A percentile compares a stretch with the other conserved stretches of the same genome.
These are phyloP conservation scores for Diaporthe sp. DNA, from an alignment of 2,329 filamentous ascomycete species.

Conservation along the genomic window DNA sequence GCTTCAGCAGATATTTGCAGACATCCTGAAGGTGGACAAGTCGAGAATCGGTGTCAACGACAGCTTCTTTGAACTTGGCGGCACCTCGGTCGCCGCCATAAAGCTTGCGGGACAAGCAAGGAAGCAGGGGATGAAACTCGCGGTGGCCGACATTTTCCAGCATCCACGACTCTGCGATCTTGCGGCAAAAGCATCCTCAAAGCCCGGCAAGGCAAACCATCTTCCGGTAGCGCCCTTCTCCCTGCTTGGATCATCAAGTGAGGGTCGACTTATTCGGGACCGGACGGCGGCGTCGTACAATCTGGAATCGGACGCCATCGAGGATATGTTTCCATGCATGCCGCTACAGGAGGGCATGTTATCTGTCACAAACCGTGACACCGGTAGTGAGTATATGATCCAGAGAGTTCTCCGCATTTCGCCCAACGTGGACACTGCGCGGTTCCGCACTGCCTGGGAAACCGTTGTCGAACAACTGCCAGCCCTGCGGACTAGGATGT, in stretches of 20 bases:
- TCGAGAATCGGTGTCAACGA: constrained; percentile 39
- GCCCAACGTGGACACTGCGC: not conserved
- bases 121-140: constrained; percentile 40
- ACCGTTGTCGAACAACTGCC: not conserved
- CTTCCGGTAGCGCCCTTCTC: not conserved
- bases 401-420: not conserved
- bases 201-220: not conserved
- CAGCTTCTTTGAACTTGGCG: constrained; percentile 49
- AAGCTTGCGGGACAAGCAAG: constrained; percentile 42
- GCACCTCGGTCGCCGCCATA: constrained; percentile 49
- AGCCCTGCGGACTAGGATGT: constrained; percentile 35
- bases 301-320: not conserved
- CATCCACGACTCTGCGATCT: constrained; percentile 42
- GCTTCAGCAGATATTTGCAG: constrained; percentile 4
- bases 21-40: not conserved
- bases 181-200: constrained; percentile 25
- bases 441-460: constrained; percentile 2
- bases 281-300: not conserved
- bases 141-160: constrained; percentile 45
- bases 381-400: not conserved
- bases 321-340: constrained; percentile 32
- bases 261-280: not conserved
- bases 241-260: not conserved
- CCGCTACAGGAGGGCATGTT: constrained; percentile 16
- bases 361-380: not conserved